Evolutionary conservation across 306 rosid species (phyloP).

Genomic region (Quercus glauca): DNA sequence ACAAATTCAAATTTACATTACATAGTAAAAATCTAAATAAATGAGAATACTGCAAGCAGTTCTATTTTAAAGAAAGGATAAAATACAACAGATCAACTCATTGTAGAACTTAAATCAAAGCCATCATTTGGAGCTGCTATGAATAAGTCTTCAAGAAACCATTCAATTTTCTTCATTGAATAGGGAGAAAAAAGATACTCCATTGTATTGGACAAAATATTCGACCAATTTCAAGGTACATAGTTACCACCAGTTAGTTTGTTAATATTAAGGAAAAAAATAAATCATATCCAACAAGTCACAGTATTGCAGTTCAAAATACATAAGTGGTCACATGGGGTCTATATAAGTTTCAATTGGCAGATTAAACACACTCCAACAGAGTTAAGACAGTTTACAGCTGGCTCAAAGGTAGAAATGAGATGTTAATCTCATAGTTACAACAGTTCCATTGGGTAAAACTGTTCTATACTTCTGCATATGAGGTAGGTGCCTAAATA

Average conservation of each 20-base stretch:
- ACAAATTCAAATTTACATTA: slow-evolving; percentile 15
- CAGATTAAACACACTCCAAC: background rate
- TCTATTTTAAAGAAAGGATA: background rate
- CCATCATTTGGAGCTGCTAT: background rate
- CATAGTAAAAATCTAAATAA: background rate
- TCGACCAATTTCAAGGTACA: background rate
- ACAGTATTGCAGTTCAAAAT: background rate
- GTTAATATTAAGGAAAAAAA: background rate
- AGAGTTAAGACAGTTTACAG: background rate
- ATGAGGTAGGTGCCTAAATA: background rate
- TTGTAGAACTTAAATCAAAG: background rate
- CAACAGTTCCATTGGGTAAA: background rate
- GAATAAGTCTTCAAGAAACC: background rate
- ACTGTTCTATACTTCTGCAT: background rate
- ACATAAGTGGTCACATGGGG: background rate
- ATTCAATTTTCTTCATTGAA: background rate
- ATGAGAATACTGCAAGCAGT: slow-evolving; percentile 10
- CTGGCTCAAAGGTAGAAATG: background rate
- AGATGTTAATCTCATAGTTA: background rate
- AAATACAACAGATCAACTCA: background rate
- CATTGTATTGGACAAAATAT: background rate
- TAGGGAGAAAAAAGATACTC: background rate
- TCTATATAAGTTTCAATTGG: background rate
- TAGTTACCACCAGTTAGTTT: background rate
- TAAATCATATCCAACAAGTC: background rate